Evolutionary conservation across 2,329 filamentous ascomycete species (phyloP).

Genomic region (Coniochaeta hoffmannii): DNA sequence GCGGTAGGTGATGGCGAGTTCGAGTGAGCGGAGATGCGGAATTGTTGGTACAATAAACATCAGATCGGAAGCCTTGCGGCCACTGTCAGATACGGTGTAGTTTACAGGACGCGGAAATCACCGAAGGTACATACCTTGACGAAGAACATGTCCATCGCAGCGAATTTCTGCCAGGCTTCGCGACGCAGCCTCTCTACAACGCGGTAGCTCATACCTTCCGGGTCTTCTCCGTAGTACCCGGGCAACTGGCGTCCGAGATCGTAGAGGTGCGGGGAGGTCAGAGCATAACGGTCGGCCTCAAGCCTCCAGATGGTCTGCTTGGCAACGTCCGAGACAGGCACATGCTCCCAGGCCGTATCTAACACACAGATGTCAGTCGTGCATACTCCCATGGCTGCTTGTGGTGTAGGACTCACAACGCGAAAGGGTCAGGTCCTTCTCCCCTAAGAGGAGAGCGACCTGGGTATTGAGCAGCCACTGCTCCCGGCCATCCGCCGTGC

Average conservation of each 20-base stretch:
- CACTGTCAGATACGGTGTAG: slow-evolving; percentile 11
- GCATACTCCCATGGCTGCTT: not conserved
- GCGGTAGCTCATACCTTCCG: slow-evolving; percentile 33
- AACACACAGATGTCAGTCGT: not conserved
- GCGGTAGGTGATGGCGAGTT: slow-evolving; percentile 50
- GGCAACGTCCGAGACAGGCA: slow-evolving; percentile 43
- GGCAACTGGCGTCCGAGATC: slow-evolving; percentile 46
- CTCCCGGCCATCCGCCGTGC: slow-evolving; percentile 50
- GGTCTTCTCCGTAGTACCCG: slow-evolving; percentile 41
- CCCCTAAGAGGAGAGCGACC: slow-evolving; percentile 54
- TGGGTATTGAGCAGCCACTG: slow-evolving; percentile 61
- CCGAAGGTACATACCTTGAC: slow-evolving; percentile 46
- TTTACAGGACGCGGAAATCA: not conserved
- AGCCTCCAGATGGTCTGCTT: slow-evolving; percentile 54
- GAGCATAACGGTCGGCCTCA: slow-evolving; percentile 48
- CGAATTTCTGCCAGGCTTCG: slow-evolving; percentile 46
- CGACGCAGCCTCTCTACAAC: slow-evolving; percentile 37
- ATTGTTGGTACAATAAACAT: slow-evolving; percentile 50
- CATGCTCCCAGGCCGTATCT: slow-evolving; percentile 54
- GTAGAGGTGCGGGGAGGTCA: slow-evolving; percentile 41
- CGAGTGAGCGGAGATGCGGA: slow-evolving; percentile 49
- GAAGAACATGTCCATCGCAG: slow-evolving; percentile 57
- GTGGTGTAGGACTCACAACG: slow-evolving; percentile 41
- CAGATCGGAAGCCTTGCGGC: slow-evolving; percentile 50
- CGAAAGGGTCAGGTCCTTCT: slow-evolving; percentile 54